phyloP scores from a whole-genome alignment of 345 rosid species.

The Jatropha curcas region DNA sequence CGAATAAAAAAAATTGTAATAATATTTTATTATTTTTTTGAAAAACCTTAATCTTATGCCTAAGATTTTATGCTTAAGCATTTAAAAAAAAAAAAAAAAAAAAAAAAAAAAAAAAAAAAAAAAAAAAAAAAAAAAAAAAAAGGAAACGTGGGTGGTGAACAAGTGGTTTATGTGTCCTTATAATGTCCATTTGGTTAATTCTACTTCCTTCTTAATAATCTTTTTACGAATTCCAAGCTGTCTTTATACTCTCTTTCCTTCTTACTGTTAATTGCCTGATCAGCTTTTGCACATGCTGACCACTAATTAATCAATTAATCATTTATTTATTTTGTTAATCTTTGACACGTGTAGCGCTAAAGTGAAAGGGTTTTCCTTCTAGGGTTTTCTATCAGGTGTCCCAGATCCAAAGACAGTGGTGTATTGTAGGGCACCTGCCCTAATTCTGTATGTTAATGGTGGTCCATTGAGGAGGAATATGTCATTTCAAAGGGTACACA shows the following conservation, averaged over 20 bases:
- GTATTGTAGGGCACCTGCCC: background rate
- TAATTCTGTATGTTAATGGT: background rate
- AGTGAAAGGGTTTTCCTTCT: background rate
- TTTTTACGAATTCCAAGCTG: constrained; percentile 42
- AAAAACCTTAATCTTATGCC: constrained; percentile 28
- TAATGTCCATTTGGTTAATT: constrained; percentile 20
- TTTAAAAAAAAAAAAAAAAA: too few relatives aligned
- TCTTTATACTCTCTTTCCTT: constrained; percentile 30
- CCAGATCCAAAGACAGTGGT: constrained; percentile 50
- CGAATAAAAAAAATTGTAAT: constrained; percentile 45
- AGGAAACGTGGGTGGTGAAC: constrained; percentile 34
- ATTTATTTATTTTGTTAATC: background rate
- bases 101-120: too few relatives aligned
- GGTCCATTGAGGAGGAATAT: too few relatives aligned
- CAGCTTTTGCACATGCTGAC: constrained; percentile 57
- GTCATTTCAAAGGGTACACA: too few relatives aligned
- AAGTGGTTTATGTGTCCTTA: constrained; percentile 32
- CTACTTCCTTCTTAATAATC: background rate
- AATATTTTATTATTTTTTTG: constrained; percentile 27
- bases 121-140: too few relatives aligned
- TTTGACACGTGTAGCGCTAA: constrained; percentile 25
- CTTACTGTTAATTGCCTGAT: background rate
- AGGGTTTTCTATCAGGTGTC: constrained; percentile 36
- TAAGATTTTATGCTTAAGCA: too few relatives aligned
- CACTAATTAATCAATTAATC: constrained; percentile 17